Conservation (phyloP, 2,329 filamentous ascomycete species). For the Drechslerella dactyloides region DNA sequence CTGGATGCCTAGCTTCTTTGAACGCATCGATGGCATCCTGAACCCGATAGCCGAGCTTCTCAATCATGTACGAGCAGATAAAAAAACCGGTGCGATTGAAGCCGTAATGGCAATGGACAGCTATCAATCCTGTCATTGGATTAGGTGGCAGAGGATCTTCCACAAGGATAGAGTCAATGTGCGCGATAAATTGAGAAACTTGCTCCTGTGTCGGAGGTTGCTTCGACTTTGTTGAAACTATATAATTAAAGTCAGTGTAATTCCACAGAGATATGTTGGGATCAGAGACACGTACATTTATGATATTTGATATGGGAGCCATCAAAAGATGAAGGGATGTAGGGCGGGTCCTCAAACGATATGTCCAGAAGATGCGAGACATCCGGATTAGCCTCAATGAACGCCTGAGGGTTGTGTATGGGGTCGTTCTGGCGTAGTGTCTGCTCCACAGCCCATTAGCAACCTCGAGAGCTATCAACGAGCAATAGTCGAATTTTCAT, state of each 20-base stretch:
- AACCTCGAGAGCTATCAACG: not conserved
- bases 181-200: constrained; percentile 66
- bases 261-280: not conserved
- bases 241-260: constrained; percentile 4
- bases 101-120: constrained; percentile 86
- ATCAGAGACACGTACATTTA: constrained; percentile 51
- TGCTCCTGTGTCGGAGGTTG: constrained; percentile 74
- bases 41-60: constrained; percentile 73
- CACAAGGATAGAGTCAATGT: constrained; percentile 62
- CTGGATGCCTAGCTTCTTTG: constrained; percentile 73
- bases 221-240: constrained; percentile 76
- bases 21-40: constrained; percentile 82
- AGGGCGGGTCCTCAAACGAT: constrained; percentile 86
- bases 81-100: constrained; percentile 95
- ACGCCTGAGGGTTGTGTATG: constrained; percentile 73
- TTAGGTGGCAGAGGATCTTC: constrained; percentile 50
- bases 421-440: constrained; percentile 89
- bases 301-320: constrained; percentile 55
- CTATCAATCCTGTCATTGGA: constrained; percentile 50
- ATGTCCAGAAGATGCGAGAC: constrained; percentile 75
- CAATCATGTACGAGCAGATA: constrained; percentile 87
- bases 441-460: constrained; percentile 63
- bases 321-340: constrained; percentile 67
- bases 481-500: not conserved
- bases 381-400: constrained; percentile 73